Evolutionary conservation across 441 rosid genomes (phyloP), one percentile per base, ranked within the genome.

Genomic region (Mallotus repandus): DNA sequence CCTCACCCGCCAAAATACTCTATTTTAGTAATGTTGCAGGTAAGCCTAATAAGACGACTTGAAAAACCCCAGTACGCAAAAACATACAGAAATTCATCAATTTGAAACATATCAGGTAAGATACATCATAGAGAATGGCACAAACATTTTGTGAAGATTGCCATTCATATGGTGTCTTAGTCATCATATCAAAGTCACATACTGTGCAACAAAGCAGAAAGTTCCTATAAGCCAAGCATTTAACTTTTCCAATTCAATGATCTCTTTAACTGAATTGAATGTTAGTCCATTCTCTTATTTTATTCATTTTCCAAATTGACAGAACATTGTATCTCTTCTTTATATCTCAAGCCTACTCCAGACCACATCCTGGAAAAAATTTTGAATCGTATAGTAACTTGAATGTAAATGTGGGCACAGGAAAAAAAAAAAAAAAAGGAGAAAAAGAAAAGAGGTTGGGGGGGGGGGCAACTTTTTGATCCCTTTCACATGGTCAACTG

Each of bases 401-500:
- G 25, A 16, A 46, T 48, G 50, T 21, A 43, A 10, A 49, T 19
- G 49, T 14, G 1, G 25, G 16, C 25, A 63, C 14, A 63, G 12
- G 10, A 9, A 38, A 16, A 15, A 38, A 8, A 4, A 2, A 12
- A 50, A 38, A 38, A 43, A 56, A 46, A 9, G 8, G n/a, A n/a
- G n/a, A n/a, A n/a, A n/a, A n/a, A n/a, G n/a, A n/a, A n/a, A n/a
- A n/a, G n/a, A n/a, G n/a, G n/a, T n/a, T n/a, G n/a, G n/a, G n/a
- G n/a, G n/a, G n/a, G n/a, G n/a, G n/a, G n/a, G n/a, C n/a, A n/a
- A n/a, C 83, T 72, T 75, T 61, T 48, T 15, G 46, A 38, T 70
- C 58, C 70, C 14, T 66, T 67, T 53, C 72, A 32, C 25, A 73
- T 16, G 38, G 71, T 70, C 76, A 64, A 61, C 61, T 41, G 74